Conservation (phyloP, 2,329 filamentous ascomycete genomes). For the Penicillium sp. region DNA sequence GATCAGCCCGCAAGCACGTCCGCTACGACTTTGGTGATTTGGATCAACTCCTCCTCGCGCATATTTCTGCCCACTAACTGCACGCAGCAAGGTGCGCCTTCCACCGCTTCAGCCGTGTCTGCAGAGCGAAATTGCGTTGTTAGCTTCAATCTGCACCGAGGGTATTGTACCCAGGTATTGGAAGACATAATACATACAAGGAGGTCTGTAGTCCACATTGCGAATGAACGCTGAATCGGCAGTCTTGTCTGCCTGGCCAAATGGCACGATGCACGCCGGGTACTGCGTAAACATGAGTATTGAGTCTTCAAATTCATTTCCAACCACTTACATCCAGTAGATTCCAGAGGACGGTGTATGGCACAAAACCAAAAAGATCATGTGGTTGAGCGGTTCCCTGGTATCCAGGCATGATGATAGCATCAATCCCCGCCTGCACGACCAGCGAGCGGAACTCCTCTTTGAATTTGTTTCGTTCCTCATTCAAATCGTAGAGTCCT, state of each 20-base stretch:
- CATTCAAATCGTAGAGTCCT: neutral
- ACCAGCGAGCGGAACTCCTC: neutral
- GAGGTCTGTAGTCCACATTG: slow-evolving; percentile 16
- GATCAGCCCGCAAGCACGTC: neutral
- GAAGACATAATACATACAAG: slow-evolving; percentile 3
- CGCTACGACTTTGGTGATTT: neutral
- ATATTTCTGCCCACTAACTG: slow-evolving; percentile 42
- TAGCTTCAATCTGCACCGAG: neutral
- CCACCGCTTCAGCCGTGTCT: slow-evolving; percentile 27
- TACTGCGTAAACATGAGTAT: slow-evolving; percentile 34
- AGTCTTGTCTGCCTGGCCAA: slow-evolving; percentile 40
- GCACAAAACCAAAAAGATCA: slow-evolving; percentile 20
- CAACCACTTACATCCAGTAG: neutral
- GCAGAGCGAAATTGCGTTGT: neutral
- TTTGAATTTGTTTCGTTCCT: slow-evolving; percentile 15
- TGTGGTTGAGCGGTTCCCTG: slow-evolving; percentile 24
- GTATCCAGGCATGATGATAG: slow-evolving; percentile 22
- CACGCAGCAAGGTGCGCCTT: slow-evolving; percentile 46
- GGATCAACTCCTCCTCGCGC: slow-evolving; percentile 19
- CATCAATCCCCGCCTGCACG: slow-evolving; percentile 8
- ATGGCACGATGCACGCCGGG: slow-evolving; percentile 49
- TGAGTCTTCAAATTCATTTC: too few relatives aligned
- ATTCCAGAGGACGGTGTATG: slow-evolving; percentile 18
- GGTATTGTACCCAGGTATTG: neutral
- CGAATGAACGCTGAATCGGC: slow-evolving; percentile 32